Evolutionary conservation across 345 rosid genomes (phyloP).

Genomic region (Raphanus sativus): DNA sequence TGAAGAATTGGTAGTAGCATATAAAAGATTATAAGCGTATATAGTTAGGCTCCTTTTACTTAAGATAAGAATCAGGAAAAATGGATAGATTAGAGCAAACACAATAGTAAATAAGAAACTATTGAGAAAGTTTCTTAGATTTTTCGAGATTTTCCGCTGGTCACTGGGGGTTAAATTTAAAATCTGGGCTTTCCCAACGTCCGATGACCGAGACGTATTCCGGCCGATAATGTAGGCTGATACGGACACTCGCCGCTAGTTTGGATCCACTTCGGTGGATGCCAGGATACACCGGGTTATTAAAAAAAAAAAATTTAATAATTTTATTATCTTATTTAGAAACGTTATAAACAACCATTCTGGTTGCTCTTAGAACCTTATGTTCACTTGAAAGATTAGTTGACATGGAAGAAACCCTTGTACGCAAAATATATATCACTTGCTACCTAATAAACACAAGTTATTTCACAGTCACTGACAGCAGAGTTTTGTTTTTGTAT

Average conservation of each 20-base stretch:
- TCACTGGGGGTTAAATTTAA: too few species aligned
- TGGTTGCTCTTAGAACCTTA: neutral
- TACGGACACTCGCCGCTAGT: too few species aligned
- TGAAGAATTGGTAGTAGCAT: neutral
- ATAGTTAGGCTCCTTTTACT: neutral
- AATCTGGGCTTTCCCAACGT: too few species aligned
- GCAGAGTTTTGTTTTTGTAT: slow-evolving; percentile 5
- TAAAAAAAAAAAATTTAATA: too few species aligned
- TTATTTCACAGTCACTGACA: neutral
- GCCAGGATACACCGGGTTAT: too few species aligned
- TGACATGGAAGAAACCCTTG: neutral
- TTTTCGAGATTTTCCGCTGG: neutral
- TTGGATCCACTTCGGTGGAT: too few species aligned
- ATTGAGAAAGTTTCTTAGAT: neutral
- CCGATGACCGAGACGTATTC: too few species aligned
- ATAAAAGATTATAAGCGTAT: neutral
- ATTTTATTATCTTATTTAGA: neutral
- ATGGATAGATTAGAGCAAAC: neutral
- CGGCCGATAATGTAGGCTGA: too few species aligned
- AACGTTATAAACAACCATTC: neutral
- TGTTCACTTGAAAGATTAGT: neutral
- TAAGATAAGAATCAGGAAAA: neutral
- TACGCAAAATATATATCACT: neutral
- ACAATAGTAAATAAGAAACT: neutral
- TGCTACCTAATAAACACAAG: neutral